Evolutionary conservation across 768 basidiomycete species (phyloP).

Genomic region (Calocera cornea): DNA sequence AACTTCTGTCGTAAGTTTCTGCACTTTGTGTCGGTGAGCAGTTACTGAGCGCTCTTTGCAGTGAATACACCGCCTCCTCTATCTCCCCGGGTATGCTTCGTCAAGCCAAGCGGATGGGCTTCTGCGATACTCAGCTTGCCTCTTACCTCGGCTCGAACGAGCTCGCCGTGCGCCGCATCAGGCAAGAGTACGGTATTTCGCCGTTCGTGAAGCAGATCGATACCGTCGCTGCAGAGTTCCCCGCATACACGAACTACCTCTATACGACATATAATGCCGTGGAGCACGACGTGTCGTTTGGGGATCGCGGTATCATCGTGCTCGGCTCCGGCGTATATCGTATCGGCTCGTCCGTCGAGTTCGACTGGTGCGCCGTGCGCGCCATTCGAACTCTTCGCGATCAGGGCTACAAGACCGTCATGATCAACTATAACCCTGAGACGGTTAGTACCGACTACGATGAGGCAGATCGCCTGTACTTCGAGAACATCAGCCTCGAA

Average conservation of each 20-base stretch:
- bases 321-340: constrained; percentile 97
- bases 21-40: no score
- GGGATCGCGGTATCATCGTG: constrained; percentile 91
- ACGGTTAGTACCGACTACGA: constrained; percentile 99
- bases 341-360: constrained; percentile 97
- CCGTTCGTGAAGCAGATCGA: constrained; percentile 99
- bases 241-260: constrained; percentile 95
- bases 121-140: constrained; percentile 87
- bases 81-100: constrained; percentile 51
- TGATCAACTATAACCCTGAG: constrained; percentile 99
- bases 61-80: constrained; percentile 48
- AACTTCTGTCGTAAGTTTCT: constrained; percentile 53
- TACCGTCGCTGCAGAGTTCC: constrained; percentile 97
- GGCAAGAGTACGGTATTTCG: constrained; percentile 66
- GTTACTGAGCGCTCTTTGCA: no score
- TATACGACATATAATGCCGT: constrained; percentile 97
- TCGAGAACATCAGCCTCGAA: constrained; percentile 96
- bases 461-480: constrained; percentile 95
- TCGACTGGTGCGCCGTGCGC: constrained; percentile 98
- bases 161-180: constrained; percentile 78
- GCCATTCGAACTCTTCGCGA: constrained; percentile 92
- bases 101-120: constrained; percentile 85
- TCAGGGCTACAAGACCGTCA: constrained; percentile 87
- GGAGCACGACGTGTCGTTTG: constrained; percentile 81
- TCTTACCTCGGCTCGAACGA: constrained; percentile 75